These are phyloP conservation scores for Cornus kousa DNA, from an alignment of 148 eudicot species.

Conservation along the genomic window DNA sequence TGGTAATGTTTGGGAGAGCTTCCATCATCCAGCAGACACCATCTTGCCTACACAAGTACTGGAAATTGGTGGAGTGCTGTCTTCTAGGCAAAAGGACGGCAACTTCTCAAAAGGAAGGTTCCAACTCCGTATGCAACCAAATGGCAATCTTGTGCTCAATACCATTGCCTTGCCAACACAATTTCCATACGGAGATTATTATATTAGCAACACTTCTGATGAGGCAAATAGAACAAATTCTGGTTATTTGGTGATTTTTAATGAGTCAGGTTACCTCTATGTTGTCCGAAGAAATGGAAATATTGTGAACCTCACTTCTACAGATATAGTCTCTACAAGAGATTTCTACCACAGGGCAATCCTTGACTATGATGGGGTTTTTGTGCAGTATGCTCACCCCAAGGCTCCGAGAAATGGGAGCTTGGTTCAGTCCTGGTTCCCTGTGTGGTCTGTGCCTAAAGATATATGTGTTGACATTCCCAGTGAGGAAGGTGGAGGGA, in stretches of 20 bases:
- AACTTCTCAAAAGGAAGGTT: slow-evolving; percentile 31
- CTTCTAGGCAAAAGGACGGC: slow-evolving; percentile 9
- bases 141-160: slow-evolving; percentile 24
- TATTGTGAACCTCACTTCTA: background rate
- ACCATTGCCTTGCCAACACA: slow-evolving; percentile 8
- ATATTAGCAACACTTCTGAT: slow-evolving; percentile 1
- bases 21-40: slow-evolving; percentile 16
- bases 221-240: background rate
- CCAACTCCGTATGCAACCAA: slow-evolving; percentile 14
- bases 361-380: slow-evolving; percentile 28
- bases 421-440: slow-evolving; percentile 11
- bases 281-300: slow-evolving; percentile 10
- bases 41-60: slow-evolving; percentile 27
- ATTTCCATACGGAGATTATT: background rate
- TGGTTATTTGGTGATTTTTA: slow-evolving; percentile 13
- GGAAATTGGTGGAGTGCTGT: background rate
- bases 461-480: slow-evolving; percentile 12
- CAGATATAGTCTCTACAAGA: background rate
- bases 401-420: background rate
- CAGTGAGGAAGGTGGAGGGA: slow-evolving; percentile 10
- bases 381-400: slow-evolving; percentile 22
- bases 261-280: slow-evolving; percentile 17
- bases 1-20: slow-evolving; percentile 21
- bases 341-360: slow-evolving; percentile 19
- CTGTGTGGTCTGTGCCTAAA: slow-evolving; percentile 14